phyloP scores from a whole-genome alignment of 192 early-diverging fungal species.

The Mortierella claussenii region DNA sequence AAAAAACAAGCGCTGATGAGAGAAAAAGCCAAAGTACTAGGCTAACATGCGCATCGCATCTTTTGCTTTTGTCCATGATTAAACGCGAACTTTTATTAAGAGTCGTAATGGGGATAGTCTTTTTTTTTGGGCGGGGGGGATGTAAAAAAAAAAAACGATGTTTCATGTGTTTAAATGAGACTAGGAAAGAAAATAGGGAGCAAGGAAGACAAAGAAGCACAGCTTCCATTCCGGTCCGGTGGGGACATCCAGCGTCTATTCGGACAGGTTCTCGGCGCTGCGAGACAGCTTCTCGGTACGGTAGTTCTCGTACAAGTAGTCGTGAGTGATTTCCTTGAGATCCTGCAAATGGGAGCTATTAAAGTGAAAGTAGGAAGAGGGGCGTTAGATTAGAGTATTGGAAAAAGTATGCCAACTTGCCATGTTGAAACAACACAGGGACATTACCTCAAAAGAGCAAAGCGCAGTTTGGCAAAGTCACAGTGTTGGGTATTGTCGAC shows the following conservation, averaged over 20 bases:
- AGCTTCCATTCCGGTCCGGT: background rate
- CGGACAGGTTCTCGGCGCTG: conserved; percentile 49
- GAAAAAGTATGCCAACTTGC: background rate
- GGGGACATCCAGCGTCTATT: conserved; percentile 42
- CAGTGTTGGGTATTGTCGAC: conserved; percentile 97
- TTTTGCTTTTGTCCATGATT: too few relatives aligned
- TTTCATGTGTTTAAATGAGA: too few relatives aligned
- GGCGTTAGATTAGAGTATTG: background rate
- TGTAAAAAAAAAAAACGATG: too few relatives aligned
- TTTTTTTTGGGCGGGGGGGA: too few relatives aligned
- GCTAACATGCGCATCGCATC: too few relatives aligned
- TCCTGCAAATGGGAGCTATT: conserved; percentile 96
- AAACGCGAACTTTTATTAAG: too few relatives aligned
- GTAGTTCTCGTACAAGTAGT: conserved; percentile 95
- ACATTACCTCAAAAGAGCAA: conserved; percentile 82
- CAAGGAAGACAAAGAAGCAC: background rate
- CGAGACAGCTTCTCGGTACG: conserved; percentile 88
- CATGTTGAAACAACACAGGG: background rate
- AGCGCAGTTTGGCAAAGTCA: conserved; percentile 95
- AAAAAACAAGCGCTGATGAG: too few relatives aligned
- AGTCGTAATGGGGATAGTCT: too few relatives aligned
- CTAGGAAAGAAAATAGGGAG: too few relatives aligned
- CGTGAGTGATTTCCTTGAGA: conserved; percentile 96
- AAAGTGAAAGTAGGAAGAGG: conserved; percentile 1
- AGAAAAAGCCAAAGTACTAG: too few relatives aligned